phyloP scores from a whole-genome alignment of 495 filamentous ascomycete genomes.

The Aspergillus sclerotiicarbonarius region DNA sequence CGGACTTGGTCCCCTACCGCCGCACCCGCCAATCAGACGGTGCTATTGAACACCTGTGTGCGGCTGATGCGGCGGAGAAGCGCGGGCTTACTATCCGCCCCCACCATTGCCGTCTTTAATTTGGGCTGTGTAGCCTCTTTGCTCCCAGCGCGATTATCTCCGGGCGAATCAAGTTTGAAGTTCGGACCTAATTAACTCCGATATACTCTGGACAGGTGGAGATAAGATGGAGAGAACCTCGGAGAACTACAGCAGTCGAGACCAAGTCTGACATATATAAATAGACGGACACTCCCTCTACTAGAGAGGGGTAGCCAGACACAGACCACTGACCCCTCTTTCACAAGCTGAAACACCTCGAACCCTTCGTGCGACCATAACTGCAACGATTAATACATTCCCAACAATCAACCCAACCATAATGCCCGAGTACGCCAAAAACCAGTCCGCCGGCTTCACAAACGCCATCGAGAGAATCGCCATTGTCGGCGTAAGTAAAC shows the following conservation, averaged over 20 bases:
- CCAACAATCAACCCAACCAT: slow-evolving; percentile 5
- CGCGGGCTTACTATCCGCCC: slow-evolving; percentile 3
- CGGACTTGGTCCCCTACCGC: slow-evolving; percentile 21
- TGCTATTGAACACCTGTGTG: neutral
- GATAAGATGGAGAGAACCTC: no score
- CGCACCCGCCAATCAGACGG: slow-evolving; percentile 10
- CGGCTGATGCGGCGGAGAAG: slow-evolving; percentile 20
- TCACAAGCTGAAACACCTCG: slow-evolving; percentile 13
- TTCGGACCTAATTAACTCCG: neutral
- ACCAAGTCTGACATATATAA: no score
- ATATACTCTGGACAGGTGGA: neutral
- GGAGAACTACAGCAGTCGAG: no score
- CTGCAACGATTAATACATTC: slow-evolving; percentile 7
- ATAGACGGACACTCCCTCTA: slow-evolving; percentile 15
- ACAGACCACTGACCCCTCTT: slow-evolving; percentile 3
- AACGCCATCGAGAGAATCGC: slow-evolving; percentile 35
- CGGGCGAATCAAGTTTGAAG: neutral
- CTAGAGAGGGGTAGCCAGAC: slow-evolving; percentile 5
- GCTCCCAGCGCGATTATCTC: neutral
- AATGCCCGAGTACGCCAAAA: slow-evolving; percentile 18
- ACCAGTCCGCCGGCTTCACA: slow-evolving; percentile 25
- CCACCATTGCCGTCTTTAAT: neutral
- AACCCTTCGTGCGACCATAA: no score
- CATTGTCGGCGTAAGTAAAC: slow-evolving; percentile 31
- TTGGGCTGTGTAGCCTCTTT: slow-evolving; percentile 1